Conservation (phyloP, 495 filamentous ascomycete species). For the Hypoxylon fragiforme region DNA sequence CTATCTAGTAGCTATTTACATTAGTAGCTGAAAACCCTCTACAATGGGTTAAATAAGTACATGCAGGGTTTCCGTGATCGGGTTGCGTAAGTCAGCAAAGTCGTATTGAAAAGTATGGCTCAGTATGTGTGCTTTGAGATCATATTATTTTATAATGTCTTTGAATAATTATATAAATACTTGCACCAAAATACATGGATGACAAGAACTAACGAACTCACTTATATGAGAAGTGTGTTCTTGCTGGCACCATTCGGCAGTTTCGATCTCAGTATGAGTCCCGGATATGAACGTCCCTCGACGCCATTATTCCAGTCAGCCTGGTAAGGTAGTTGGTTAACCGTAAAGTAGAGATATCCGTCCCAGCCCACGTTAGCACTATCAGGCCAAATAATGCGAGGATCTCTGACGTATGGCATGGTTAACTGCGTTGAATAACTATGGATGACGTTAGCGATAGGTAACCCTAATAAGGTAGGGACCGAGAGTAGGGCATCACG, state of each 20-base stretch:
- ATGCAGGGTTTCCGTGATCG: no score
- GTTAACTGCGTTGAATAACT: constrained; percentile 37
- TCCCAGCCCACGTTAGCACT: constrained; percentile 40
- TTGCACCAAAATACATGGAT: no score
- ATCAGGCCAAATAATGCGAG: constrained; percentile 48
- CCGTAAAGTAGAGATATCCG: constrained; percentile 48
- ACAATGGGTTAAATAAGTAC: no score
- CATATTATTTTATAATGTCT: no score
- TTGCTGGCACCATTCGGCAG: constrained; percentile 27
- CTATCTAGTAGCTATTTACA: no score
- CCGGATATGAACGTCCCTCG: constrained; percentile 23
- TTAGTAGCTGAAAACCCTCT: no score
- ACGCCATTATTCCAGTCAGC: constrained; percentile 23
- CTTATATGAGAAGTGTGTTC: constrained; percentile 20
- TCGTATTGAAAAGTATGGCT: no score
- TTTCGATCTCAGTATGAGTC: constrained; percentile 19
- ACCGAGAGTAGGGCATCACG: neutral
- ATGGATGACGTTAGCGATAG: neutral
- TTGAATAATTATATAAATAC: no score
- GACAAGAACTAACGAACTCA: no score
- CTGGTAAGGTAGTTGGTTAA: constrained; percentile 43
- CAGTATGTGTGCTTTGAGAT: no score
- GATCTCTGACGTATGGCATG: constrained; percentile 41
- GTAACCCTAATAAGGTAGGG: neutral
- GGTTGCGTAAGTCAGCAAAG: no score